phyloP scores from a whole-genome alignment of 768 basidiomycete species.

The Suillus alpinus region DNA sequence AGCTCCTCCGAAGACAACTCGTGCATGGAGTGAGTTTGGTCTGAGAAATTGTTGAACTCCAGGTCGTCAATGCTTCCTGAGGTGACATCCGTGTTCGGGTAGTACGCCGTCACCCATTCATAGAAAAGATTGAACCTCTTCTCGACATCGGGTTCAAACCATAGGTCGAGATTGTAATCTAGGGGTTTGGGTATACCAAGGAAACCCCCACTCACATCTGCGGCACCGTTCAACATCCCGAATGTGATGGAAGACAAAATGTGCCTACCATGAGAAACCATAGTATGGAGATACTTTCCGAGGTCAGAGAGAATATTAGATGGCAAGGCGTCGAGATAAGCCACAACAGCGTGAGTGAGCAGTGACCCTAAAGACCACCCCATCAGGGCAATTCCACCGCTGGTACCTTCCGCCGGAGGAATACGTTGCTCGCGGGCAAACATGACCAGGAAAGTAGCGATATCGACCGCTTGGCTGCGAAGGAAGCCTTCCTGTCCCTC shows the following conservation, averaged over 20 bases:
- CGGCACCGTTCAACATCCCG: background rate
- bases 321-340: conserved; percentile 7
- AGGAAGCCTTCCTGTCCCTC: conserved; percentile 4
- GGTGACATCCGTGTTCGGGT: background rate
- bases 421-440: conserved; percentile 7
- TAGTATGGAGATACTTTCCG: conserved; percentile 4
- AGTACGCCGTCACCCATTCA: conserved; percentile 3
- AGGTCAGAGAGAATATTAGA: conserved; percentile 1
- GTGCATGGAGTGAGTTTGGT: background rate
- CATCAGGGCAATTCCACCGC: conserved; percentile 7
- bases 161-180: background rate
- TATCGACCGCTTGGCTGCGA: conserved; percentile 5
- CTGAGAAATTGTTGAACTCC: background rate
- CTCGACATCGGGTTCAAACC: background rate
- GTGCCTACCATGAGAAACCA: conserved; percentile 8
- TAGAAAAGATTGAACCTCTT: conserved; percentile 1
- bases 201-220: background rate
- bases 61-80: conserved; percentile 5
- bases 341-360: conserved; percentile 4
- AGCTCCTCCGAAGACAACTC: conserved; percentile 3
- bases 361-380: conserved; percentile 11
- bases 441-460: conserved; percentile 5
- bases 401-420: background rate
- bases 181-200: background rate
- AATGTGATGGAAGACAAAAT: background rate